phyloP scores from a whole-genome alignment of 2,329 filamentous ascomycete species.

The Xylaria sp. region DNA sequence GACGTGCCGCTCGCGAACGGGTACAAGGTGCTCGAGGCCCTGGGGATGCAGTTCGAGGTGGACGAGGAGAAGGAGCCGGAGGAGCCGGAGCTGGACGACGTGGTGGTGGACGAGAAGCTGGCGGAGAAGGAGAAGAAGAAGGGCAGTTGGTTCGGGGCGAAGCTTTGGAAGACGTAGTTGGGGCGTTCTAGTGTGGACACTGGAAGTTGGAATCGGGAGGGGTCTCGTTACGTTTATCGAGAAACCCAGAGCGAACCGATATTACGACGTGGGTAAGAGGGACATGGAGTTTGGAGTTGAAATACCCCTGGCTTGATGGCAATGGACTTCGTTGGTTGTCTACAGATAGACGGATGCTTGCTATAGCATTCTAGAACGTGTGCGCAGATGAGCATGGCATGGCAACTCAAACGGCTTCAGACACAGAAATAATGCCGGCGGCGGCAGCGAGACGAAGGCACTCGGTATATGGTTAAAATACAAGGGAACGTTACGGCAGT shows the following conservation, averaged over 20 bases:
- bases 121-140: not conserved
- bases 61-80: conserved; percentile 3
- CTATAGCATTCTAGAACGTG: not conserved
- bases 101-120: not conserved
- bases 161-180: not conserved
- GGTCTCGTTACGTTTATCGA: not conserved
- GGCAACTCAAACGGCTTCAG: too few species aligned
- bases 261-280: too few species aligned
- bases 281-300: not conserved
- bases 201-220: not conserved
- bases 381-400: too few species aligned
- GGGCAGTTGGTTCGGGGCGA: not conserved
- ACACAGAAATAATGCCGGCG: too few species aligned
- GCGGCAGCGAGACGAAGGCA: too few species aligned
- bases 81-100: conserved; percentile 2
- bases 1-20: conserved; percentile 26
- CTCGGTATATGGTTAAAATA: too few species aligned
- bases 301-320: not conserved
- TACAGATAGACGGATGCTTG: not conserved
- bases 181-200: too few species aligned
- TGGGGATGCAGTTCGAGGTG: conserved; percentile 11
- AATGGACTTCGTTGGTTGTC: not conserved
- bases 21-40: conserved; percentile 16
- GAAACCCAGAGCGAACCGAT: too few species aligned
- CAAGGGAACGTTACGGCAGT: too few species aligned